Conservation (phyloP, 805 yeast species). For the Hanseniaspora singularis region DNA sequence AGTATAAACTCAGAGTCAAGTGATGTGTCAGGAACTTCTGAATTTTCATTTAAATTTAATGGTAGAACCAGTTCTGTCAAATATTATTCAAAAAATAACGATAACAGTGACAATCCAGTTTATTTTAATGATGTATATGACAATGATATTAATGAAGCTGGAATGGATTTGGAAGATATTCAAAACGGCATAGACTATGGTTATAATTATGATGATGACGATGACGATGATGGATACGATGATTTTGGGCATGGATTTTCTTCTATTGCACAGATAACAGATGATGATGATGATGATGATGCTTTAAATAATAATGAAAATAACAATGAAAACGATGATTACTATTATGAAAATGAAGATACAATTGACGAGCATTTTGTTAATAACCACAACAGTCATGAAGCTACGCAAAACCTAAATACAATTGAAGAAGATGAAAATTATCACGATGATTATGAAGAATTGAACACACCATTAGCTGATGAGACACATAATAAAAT, state of each 20-base stretch:
- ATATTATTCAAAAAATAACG: slow-evolving; percentile 32
- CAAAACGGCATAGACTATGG: slow-evolving; percentile 30
- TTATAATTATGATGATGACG: background rate
- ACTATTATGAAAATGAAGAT: background rate
- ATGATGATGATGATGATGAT: slow-evolving; percentile 20
- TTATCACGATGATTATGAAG: background rate
- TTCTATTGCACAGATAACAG: slow-evolving; percentile 6
- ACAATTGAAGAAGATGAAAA: background rate
- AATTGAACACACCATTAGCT: background rate
- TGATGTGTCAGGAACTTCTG: slow-evolving; percentile 19
- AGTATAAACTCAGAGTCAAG: slow-evolving; percentile 11
- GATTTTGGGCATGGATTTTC: slow-evolving; percentile 4
- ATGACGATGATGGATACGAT: slow-evolving; percentile 17
- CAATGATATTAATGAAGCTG: slow-evolving; percentile 16
- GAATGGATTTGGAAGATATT: background rate
- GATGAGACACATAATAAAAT: background rate
- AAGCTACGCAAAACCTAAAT: background rate
- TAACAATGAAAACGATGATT: background rate
- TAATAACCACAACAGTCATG: background rate
- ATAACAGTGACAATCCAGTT: slow-evolving; percentile 18
- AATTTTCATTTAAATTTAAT: slow-evolving; percentile 42
- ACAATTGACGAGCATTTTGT: background rate
- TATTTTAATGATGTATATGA: slow-evolving; percentile 33
- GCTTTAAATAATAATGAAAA: slow-evolving; percentile 8
- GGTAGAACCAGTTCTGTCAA: slow-evolving; percentile 40